Base-by-base conservation (phyloP, 2,329 filamentous ascomycete genomes). In the Talaromyces sp. region DNA sequence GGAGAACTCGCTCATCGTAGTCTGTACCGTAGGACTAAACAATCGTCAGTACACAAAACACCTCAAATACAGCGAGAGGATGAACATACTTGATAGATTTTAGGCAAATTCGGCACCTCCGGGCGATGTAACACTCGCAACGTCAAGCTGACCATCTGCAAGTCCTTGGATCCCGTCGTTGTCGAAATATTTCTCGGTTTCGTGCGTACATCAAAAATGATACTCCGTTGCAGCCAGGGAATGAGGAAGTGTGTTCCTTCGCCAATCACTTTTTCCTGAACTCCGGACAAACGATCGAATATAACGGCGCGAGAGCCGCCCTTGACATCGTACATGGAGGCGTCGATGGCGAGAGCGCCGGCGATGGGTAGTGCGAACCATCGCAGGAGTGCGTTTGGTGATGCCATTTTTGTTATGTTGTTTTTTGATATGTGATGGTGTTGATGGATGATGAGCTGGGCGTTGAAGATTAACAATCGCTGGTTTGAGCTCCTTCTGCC, bases 111-210 rank as follows among this genome's bases (percentile, higher is more conserved):
- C 84, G 92, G 88, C 73, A 99, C 94, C 65, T 97, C 94, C 6
- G 96, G 95, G 72, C 96, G 87, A 82, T 98, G 94, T 79, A 99
- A 82, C 69, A 99, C 95, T 80, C 95, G 87, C 77, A 99, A 85
- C 62, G 95, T 99, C 85, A 99, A 86, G 85, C 93, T 97, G 75
- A 99, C 95, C 95, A 99, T 99, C 84, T 99, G 95, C 85, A 99
- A 81, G 82, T 99, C 95, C 87, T 99, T 99, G 86, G 90, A 94
- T 66, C 95, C 95, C 13, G 95, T 99, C 27, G 95, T 99, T 33
- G 95, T 99, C 70, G 91, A 92, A 78, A 99, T 98, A 79, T 97
- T 98, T 76, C 95, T 87, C 67, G 95, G 95, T 86, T 96, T 96
- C 65, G 96, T 99, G 69, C 95, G 90, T 70, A 99, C 95, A 82